A percentile compares a stretch with the other conserved stretches of the same genome.
phyloP scores from a whole-genome alignment of 208 protist genomes.

The Trypanosoma avium region DNA sequence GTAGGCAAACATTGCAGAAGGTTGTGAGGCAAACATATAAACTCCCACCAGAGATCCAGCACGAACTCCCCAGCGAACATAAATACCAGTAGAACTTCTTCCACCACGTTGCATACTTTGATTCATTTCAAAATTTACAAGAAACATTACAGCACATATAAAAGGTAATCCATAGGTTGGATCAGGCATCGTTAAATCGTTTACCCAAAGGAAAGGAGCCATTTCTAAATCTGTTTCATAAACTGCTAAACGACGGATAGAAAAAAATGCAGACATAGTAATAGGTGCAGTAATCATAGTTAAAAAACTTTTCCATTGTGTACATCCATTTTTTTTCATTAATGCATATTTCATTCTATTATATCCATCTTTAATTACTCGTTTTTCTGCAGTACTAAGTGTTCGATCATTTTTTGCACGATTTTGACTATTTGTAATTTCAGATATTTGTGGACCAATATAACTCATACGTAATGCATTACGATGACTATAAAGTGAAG shows the following conservation, averaged over 20 bases:
- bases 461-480: constrained; percentile 79
- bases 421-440: constrained; percentile 79
- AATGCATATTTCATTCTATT: constrained; percentile 87
- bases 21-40: constrained; percentile 81
- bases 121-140: constrained; percentile 89
- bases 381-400: constrained; percentile 77
- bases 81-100: constrained; percentile 69
- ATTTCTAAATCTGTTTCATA: constrained; percentile 86
- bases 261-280: constrained; percentile 84
- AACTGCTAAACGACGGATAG: constrained; percentile 75
- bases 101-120: constrained; percentile 84
- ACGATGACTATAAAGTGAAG: constrained; percentile 79
- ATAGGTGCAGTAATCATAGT: constrained; percentile 72
- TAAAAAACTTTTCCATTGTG: constrained; percentile 82
- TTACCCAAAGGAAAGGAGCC: constrained; percentile 82
- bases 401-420: constrained; percentile 80
- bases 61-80: constrained; percentile 79
- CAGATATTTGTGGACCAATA: constrained; percentile 72
- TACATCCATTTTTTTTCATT: constrained; percentile 78
- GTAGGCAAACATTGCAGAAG: constrained; percentile 86
- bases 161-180: constrained; percentile 73
- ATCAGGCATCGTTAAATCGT: constrained; percentile 87
- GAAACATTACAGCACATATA: constrained; percentile 83
- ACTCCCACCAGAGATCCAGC: constrained; percentile 59
- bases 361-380: constrained; percentile 84